Conservation (phyloP, 768 basidiomycete genomes). For the Agaricus blazei region DNA sequence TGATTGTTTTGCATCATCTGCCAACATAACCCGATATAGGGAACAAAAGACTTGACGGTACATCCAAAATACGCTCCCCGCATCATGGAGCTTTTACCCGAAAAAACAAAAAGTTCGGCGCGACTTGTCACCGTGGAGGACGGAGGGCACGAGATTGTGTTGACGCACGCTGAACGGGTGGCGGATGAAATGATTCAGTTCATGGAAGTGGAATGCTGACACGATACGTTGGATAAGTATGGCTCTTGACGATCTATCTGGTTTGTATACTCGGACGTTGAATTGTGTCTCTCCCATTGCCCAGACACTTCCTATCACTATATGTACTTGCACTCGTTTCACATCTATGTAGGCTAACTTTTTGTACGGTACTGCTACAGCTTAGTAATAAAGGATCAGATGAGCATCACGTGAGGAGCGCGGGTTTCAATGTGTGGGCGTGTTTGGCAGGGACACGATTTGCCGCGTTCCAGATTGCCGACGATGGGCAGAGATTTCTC, state of each 20-base stretch:
- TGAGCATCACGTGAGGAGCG: slow-evolving; percentile 10
- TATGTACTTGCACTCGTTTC: not conserved
- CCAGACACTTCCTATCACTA: no score
- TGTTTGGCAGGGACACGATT: slow-evolving; percentile 12
- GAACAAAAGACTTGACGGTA: slow-evolving; percentile 56
- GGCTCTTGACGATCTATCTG: no score
- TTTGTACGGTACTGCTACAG: slow-evolving; percentile 7
- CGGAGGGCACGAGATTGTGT: slow-evolving; percentile 48
- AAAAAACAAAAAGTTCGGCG: slow-evolving; percentile 25
- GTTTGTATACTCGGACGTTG: no score
- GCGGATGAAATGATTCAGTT: slow-evolving; percentile 16
- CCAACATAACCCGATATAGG: slow-evolving; percentile 25
- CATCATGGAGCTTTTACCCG: slow-evolving; percentile 40
- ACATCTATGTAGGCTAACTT: not conserved
- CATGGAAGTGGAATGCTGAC: not conserved
- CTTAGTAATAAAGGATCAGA: not conserved
- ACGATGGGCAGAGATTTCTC: slow-evolving; percentile 13
- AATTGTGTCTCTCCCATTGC: no score
- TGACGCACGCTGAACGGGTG: slow-evolving; percentile 35
- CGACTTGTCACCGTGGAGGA: slow-evolving; percentile 44
- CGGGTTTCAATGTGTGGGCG: slow-evolving; percentile 8
- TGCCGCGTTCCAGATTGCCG: slow-evolving; percentile 5
- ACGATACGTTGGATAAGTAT: not conserved
- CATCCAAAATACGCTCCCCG: slow-evolving; percentile 46
- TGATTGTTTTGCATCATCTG: not conserved